A percentile compares a stretch with the other conserved stretches of the same genome.
Conservation (phyloP, 352 stramenopile species). For the Saprolegnia diclina region DNA sequence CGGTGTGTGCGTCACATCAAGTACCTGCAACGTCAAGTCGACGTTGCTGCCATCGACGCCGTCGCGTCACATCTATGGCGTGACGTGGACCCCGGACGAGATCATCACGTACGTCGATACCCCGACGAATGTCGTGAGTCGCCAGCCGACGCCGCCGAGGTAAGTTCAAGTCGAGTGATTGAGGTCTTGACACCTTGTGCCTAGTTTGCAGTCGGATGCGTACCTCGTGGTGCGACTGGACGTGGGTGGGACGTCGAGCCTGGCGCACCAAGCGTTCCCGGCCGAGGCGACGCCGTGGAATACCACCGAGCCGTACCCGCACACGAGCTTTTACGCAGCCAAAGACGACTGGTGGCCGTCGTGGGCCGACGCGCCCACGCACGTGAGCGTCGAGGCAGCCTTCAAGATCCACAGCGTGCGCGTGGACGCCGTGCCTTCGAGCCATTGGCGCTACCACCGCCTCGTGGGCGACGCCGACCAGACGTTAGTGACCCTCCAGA, state of each 20-base stretch:
- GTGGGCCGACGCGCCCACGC: not conserved
- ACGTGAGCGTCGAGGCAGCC: not conserved
- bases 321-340: conserved; percentile 22
- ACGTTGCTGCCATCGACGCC: not conserved
- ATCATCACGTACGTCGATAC: conserved; percentile 4
- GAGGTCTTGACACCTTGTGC: not conserved
- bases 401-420: conserved; percentile 12
- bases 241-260: not conserved
- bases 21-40: not conserved
- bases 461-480: conserved; percentile 15
- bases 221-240: conserved; percentile 10
- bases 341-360: conserved; percentile 18
- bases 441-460: conserved; percentile 4
- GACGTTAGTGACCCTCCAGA: not conserved
- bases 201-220: conserved; percentile 8
- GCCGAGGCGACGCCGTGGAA: not conserved
- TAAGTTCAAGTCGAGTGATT: not conserved
- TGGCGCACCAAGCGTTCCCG: conserved; percentile 2
- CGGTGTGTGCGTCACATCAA: not conserved
- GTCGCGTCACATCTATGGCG: not conserved
- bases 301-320: not conserved
- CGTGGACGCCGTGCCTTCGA: not conserved
- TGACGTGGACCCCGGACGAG: not conserved
- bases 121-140: conserved; percentile 1
- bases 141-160: conserved; percentile 2